Percentiles rank a stretch among this genome's conserved stretches.
phyloP scores from a whole-genome alignment of 768 basidiomycete species.

The Boletus subcaerulescens region DNA sequence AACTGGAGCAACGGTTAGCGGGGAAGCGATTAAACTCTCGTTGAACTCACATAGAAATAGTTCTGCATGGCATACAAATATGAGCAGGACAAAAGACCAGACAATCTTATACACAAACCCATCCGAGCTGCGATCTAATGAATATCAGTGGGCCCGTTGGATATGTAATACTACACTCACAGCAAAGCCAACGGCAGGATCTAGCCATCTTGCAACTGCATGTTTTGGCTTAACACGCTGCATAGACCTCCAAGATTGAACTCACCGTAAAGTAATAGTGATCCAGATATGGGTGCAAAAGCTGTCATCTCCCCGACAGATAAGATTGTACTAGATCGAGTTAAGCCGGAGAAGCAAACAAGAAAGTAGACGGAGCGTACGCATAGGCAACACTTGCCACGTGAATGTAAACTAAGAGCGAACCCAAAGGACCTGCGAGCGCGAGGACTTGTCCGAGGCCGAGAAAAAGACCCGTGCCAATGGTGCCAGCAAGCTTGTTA shows the following conservation, averaged over 20 bases:
- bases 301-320: constrained; percentile 31
- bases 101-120: constrained; percentile 10
- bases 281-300: constrained; percentile 29
- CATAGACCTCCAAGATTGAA: neutral
- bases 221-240: neutral
- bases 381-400: constrained; percentile 28
- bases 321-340: constrained; percentile 22
- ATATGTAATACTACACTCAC: constrained; percentile 10
- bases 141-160: neutral
- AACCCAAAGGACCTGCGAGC: constrained; percentile 26
- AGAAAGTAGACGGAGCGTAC: constrained; percentile 10
- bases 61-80: constrained; percentile 18
- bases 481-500: constrained; percentile 27
- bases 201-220: constrained; percentile 32
- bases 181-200: constrained; percentile 31
- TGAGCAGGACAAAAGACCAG: constrained; percentile 1
- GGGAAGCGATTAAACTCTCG: neutral
- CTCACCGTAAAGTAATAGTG: constrained; percentile 27
- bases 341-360: neutral
- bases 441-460: constrained; percentile 31
- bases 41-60: constrained; percentile 31
- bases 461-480: constrained; percentile 32
- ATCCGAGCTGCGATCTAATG: constrained; percentile 19
- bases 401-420: constrained; percentile 28
- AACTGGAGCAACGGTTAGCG: constrained; percentile 4